Percentiles rank a stretch among this genome's conserved stretches.
Evolutionary conservation across 257 asterid genomes (phyloP).

Genomic region (Nicotiana otophora): DNA sequence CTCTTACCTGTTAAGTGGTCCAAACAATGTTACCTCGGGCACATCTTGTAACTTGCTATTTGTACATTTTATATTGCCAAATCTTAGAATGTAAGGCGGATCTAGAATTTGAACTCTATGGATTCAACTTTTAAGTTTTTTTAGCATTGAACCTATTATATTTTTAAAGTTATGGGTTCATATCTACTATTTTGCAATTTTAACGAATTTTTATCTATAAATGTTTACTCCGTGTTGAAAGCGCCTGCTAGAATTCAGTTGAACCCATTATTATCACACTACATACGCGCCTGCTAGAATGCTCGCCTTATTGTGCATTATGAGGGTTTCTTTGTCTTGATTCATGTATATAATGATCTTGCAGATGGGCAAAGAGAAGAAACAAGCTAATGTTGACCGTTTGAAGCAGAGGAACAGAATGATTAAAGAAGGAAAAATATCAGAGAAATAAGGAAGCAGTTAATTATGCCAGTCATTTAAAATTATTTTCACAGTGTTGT

Average conservation of each 20-base stretch:
- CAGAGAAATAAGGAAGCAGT: conserved; percentile 14
- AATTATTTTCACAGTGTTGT: background rate
- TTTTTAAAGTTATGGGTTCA: too few species aligned
- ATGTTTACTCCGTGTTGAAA: background rate
- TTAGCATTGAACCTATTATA: too few species aligned
- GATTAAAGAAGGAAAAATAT: conserved; percentile 40
- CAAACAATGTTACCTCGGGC: background rate
- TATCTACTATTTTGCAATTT: too few species aligned
- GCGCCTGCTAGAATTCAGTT: too few species aligned
- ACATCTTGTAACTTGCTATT: background rate
- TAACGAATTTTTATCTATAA: background rate
- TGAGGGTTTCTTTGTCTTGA: background rate
- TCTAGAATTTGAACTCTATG: too few species aligned
- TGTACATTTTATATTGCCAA: background rate
- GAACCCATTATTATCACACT: too few species aligned
- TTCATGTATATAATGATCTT: conserved; percentile 12
- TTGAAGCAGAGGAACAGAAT: conserved; percentile 44
- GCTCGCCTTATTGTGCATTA: background rate
- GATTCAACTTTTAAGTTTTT: too few species aligned
- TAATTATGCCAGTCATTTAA: background rate
- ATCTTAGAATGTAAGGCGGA: background rate
- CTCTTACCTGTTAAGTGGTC: background rate
- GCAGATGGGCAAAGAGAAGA: conserved; percentile 53
- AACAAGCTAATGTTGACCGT: conserved; percentile 21
- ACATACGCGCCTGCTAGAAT: too few species aligned